Evolutionary conservation across 805 yeast genomes (phyloP), one percentile per base, ranked within the genome.

Genomic region (Saccharomycopsis vini): DNA sequence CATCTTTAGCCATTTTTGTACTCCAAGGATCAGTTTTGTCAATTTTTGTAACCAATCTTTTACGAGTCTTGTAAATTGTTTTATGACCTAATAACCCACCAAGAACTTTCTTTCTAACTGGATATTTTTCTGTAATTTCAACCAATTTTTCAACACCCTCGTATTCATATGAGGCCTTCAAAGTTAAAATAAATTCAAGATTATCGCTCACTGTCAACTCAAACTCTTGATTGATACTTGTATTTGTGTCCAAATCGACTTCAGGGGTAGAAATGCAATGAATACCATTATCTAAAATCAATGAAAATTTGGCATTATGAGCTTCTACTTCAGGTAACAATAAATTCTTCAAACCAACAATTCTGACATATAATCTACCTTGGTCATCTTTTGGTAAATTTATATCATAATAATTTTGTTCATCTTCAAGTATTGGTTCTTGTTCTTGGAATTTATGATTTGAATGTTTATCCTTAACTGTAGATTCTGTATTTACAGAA

Each of bases 231-330:
- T 72, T 72, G 42, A 85, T 62, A 9, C 62, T 47, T 4, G 66
- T 58, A 19, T 51, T 50, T 22, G 57, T 55, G 3, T 54, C 53
- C n/a, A 72, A 43, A 0, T 54, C 50, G 37, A 60, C 52, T 59
- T 71, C 68, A 6, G 78, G 73, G 0, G 95, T 86, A 30, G 78
- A 73, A 39, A 85, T 72, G 46, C 85, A 73, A 56, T 88, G 94
- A 31, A 77, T 75, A 4, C 95, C 95, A 57, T 88, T 88, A 58
- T 88, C 96, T 43, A 81, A 62, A 16, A 61, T 57, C 15, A 77
- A 52, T 21, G 70, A 65, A 54, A 76, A 72, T 15, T 63, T 59
- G 2, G 73, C 75, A 26, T 67, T 58, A 44, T 72, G 71, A 7
- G 53, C 51, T 19, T 54, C 59, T 36, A 71, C 53, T n/a, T 69